phyloP scores from a whole-genome alignment of 1,284 basidiomycete species.

The Mycena citricolor region DNA sequence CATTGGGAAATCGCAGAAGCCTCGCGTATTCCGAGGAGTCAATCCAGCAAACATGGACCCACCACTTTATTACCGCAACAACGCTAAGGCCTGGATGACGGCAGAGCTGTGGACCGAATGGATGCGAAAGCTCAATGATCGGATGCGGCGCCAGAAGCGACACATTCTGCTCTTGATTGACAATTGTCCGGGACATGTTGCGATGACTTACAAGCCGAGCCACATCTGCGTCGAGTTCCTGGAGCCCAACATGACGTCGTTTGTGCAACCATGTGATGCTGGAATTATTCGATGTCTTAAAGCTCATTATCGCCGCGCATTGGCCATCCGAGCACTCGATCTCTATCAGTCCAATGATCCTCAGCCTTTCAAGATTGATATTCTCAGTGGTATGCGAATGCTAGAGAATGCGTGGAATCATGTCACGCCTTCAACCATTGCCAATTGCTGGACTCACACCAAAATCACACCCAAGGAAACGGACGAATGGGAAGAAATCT shows the following conservation, averaged over 20 bases:
- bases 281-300: conserved; percentile 33
- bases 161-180: conserved; percentile 32
- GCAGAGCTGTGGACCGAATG: conserved; percentile 23
- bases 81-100: conserved; percentile 1
- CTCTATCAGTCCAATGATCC: conserved; percentile 31
- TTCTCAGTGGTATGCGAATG: conserved; percentile 35
- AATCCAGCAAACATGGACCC: conserved; percentile 3
- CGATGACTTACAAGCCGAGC: conserved; percentile 25
- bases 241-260: conserved; percentile 30
- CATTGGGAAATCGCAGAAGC: neutral
- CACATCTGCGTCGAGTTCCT: conserved; percentile 30
- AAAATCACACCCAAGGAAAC: conserved; percentile 22
- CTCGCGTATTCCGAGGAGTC: neutral
- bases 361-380: conserved; percentile 37
- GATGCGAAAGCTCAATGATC: conserved; percentile 26
- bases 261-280: conserved; percentile 32
- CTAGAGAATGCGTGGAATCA: conserved; percentile 31
- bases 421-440: conserved; percentile 30
- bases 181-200: conserved; percentile 36
- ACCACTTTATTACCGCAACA: conserved; percentile 2
- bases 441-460: conserved; percentile 36
- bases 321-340: conserved; percentile 33
- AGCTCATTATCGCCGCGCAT: conserved; percentile 15
- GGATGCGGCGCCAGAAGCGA: conserved; percentile 26
- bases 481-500: conserved; percentile 5